Evolutionary conservation across 2,329 filamentous ascomycete species (phyloP).

Genomic region (Amphichorda felina): DNA sequence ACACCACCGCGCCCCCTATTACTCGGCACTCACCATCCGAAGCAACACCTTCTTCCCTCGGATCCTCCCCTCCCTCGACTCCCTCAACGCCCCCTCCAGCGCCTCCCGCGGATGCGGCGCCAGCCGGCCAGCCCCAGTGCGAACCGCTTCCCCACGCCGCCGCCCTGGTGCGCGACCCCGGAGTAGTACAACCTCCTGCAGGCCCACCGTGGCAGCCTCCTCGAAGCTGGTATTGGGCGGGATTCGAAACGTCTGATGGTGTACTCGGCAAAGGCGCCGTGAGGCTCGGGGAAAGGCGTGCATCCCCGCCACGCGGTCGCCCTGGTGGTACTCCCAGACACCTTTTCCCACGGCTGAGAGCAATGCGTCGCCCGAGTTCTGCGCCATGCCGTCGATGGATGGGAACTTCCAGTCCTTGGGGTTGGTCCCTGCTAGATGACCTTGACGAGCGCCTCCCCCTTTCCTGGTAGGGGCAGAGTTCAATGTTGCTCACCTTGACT

Average conservation of each 20-base stretch:
- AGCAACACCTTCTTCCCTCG: slow-evolving; percentile 5
- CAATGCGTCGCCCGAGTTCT: slow-evolving; percentile 18
- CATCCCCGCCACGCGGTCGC: slow-evolving; percentile 35
- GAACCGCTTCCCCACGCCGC: slow-evolving; percentile 5
- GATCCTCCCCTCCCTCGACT: slow-evolving; percentile 6
- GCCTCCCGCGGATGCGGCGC: slow-evolving; percentile 7
- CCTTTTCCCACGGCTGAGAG: slow-evolving; percentile 36
- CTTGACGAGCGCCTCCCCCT: too few species aligned
- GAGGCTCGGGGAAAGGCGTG: slow-evolving; percentile 9
- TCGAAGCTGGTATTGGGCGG: slow-evolving; percentile 36
- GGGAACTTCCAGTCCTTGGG: slow-evolving; percentile 4
- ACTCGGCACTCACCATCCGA: neutral
- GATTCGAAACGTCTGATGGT: slow-evolving; percentile 47
- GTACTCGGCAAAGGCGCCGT: slow-evolving; percentile 50
- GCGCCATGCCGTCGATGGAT: neutral
- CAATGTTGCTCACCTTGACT: too few species aligned
- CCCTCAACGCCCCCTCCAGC: slow-evolving; percentile 6
- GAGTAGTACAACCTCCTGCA: too few species aligned
- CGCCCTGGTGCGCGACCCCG: slow-evolving; percentile 6
- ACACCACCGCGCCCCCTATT: too few species aligned
- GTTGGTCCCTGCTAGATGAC: slow-evolving; percentile 2
- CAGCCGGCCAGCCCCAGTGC: slow-evolving; percentile 8
- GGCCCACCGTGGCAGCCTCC: too few species aligned
- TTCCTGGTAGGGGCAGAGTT: too few species aligned
- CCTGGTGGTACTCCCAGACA: slow-evolving; percentile 32